Evolutionary conservation across 2,329 filamentous ascomycete genomes (phyloP), one percentile per base, ranked within the genome.

Genomic region (Aspergillus sergii): DNA sequence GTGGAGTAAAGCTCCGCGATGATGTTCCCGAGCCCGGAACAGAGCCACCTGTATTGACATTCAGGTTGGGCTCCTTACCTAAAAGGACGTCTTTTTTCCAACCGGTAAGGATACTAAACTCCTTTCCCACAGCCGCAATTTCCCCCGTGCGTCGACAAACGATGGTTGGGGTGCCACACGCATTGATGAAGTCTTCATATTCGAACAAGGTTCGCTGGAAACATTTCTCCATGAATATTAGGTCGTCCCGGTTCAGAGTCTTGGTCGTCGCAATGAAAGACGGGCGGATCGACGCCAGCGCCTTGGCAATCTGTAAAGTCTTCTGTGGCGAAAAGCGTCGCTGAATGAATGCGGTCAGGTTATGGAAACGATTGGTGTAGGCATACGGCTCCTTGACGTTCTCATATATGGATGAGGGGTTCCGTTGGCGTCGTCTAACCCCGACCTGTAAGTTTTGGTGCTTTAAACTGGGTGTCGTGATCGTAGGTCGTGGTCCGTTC

Each of bases 211-310:
- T 96, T 43, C 95, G 88, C 78, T 99, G 95, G 74, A 98, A 93
- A 72, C 92, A 96, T 79, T 96, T 96, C 77, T 99, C 95, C 91
- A 97, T 97, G 77, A 98, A 97, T 26, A 99, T 89, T 32, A 98
- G 83, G 77, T 99, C 95, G 72, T 95, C 90, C 21, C 89, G 85
- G 67, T 93, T 94, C 64, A 98, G 82, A n/a, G 92, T 93, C 72
- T 92, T 91, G 23, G 92, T 96, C 66, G 93, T 96, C 12, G 93
- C 90, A 66, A 98, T 94, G 75, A 99, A 95, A 0, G 93, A 95
- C 1, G 95, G 94, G 9, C 95, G 90, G 70, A 97, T 96, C 51
- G 91, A 93, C 8, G 92, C 91, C 58, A 99, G 85, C 0, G 94
- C 91, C 79, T 94, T 92, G 63, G 93, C 93, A 68, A 97, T 96